These are phyloP conservation scores for Emmonsiellopsis sp. DNA, from an alignment of 2,329 filamentous ascomycete species.

Conservation along the genomic window DNA sequence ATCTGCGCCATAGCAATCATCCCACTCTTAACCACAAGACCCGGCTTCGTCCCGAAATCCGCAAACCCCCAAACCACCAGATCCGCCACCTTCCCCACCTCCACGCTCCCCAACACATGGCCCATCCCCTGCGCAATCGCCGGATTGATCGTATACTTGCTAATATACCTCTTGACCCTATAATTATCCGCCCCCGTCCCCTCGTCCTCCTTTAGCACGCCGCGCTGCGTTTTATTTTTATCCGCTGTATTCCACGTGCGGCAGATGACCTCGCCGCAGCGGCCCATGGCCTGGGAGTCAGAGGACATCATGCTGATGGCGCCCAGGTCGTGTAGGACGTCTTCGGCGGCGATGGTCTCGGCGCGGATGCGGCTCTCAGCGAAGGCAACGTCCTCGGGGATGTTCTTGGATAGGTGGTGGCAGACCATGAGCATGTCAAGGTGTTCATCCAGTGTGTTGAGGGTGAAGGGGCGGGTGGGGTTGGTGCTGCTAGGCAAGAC, in stretches of 20 bases:
- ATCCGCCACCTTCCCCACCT: conserved; percentile 84
- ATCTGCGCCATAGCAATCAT: conserved; percentile 76
- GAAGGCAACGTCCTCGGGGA: conserved; percentile 91
- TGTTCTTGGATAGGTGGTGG: conserved; percentile 85
- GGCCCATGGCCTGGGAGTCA: conserved; percentile 93
- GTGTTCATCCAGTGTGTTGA: conserved; percentile 91
- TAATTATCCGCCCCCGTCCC: conserved; percentile 79
- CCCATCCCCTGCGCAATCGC: conserved; percentile 83
- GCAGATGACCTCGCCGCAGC: conserved; percentile 85
- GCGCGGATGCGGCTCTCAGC: conserved; percentile 89
- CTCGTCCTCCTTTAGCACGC: conserved; percentile 64
- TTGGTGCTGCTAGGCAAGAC: conserved; percentile 88
- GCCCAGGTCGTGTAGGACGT: conserved; percentile 87
- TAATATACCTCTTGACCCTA: conserved; percentile 82
- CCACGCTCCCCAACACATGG: conserved; percentile 76
- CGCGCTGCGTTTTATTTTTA: conserved; percentile 88
- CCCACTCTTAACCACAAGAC: conserved; percentile 73
- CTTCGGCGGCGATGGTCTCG: conserved; percentile 93
- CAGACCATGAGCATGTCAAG: conserved; percentile 98
- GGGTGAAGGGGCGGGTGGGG: conserved; percentile 80
- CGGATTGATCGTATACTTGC: conserved; percentile 94
- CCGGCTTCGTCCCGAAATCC: conserved; percentile 81
- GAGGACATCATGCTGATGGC: conserved; percentile 97
- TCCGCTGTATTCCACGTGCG: conserved; percentile 96
- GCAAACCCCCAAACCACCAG: conserved; percentile 77